phyloP scores from a whole-genome alignment of 225 moss, liverwort and hornwort genomes.

The Anthoceros angustus region DNA sequence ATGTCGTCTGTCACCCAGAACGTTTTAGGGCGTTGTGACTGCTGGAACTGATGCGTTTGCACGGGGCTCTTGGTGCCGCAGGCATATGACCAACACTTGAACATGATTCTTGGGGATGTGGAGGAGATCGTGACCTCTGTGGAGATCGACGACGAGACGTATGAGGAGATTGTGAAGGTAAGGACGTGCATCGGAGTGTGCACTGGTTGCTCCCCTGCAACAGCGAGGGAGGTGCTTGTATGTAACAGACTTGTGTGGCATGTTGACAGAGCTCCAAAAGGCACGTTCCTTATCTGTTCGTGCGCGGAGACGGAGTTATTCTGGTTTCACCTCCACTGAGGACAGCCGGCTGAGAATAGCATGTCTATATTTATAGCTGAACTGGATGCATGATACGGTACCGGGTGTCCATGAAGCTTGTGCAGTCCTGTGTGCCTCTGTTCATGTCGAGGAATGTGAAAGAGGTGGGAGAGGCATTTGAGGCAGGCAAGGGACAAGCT shows the following conservation, averaged over 20 bases:
- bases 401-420: too few species aligned
- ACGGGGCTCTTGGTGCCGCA: slow-evolving; percentile 11
- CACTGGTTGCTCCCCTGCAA: background rate
- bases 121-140: slow-evolving; percentile 95
- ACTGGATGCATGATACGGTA: background rate
- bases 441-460: too few species aligned
- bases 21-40: too few species aligned
- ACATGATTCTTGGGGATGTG: slow-evolving; percentile 97
- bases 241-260: slow-evolving; percentile 3
- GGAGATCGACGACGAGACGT: slow-evolving; percentile 98
- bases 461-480: too few species aligned
- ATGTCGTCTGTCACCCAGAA: too few species aligned
- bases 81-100: slow-evolving; percentile 98
- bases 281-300: slow-evolving; percentile 90
- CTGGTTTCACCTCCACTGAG: slow-evolving; percentile 93
- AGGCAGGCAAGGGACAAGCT: too few species aligned
- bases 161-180: slow-evolving; percentile 99
- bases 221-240: background rate
- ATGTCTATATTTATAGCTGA: background rate
- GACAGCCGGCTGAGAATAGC: slow-evolving; percentile 16
- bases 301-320: slow-evolving; percentile 98
- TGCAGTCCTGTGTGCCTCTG: too few species aligned
- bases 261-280: slow-evolving; percentile 65
- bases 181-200: slow-evolving; percentile 2
- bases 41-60: too few species aligned